Percentiles rank a stretch among this genome's conserved stretches.
Conservation (phyloP, 2,329 filamentous ascomycete genomes). For the Xylariales sp. region DNA sequence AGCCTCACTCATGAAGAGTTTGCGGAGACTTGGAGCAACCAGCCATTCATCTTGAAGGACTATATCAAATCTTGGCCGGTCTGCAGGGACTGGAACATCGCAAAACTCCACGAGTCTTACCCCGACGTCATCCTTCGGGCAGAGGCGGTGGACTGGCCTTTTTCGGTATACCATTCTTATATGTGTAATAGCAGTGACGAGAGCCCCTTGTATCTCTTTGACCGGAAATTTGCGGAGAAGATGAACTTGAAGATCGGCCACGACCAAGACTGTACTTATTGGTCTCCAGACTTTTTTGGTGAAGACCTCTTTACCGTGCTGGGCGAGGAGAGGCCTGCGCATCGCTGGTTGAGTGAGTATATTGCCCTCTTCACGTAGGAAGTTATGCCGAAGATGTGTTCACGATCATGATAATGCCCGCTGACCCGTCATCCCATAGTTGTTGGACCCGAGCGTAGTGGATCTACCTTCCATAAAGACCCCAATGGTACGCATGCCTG, state of each 20-base stretch:
- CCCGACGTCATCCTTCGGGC: conserved; percentile 71
- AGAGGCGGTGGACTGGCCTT: conserved; percentile 89
- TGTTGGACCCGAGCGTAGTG: conserved; percentile 79
- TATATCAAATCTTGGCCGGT: conserved; percentile 81
- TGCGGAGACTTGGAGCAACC: conserved; percentile 67
- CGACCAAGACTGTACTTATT: conserved; percentile 57
- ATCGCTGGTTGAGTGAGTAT: conserved; percentile 69
- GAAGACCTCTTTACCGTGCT: conserved; percentile 81
- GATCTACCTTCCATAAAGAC: conserved; percentile 91
- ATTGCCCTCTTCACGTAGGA: too few relatives aligned
- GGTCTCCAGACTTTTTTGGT: conserved; percentile 79
- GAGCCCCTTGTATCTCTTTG: conserved; percentile 89
- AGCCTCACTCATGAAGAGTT: conserved; percentile 72
- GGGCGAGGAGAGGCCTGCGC: conserved; percentile 73
- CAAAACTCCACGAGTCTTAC: conserved; percentile 62
- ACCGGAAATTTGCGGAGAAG: conserved; percentile 80
- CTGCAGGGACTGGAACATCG: conserved; percentile 68
- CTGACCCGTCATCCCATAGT: too few relatives aligned
- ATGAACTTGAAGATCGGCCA: conserved; percentile 66
- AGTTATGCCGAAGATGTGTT: too few relatives aligned
- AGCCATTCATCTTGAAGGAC: conserved; percentile 80
- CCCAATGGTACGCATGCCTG: conserved; percentile 74
- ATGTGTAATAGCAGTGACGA: conserved; percentile 79
- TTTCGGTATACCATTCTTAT: conserved; percentile 77
- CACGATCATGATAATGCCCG: too few relatives aligned